Evolutionary conservation across 1,139 yeast genomes (phyloP).

Genomic region (Yamadazyma trypodendri): DNA sequence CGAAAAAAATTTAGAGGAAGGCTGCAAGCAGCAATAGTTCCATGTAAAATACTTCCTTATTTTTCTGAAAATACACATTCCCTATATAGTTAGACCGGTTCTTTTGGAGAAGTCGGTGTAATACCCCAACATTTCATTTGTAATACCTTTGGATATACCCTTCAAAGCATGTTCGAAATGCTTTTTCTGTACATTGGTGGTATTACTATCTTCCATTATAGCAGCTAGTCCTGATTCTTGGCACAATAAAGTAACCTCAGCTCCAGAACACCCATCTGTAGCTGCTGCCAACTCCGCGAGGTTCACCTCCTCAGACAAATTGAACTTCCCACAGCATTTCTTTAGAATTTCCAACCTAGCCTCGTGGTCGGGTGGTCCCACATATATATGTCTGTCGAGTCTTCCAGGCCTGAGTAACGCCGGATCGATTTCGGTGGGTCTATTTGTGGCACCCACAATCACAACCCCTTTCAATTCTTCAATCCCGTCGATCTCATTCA

Average conservation of each 20-base stretch:
- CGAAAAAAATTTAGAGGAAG: conserved; percentile 44
- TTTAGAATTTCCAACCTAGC: conserved; percentile 76
- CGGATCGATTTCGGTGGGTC: conserved; percentile 90
- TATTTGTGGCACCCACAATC: conserved; percentile 90
- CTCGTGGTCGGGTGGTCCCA: conserved; percentile 80
- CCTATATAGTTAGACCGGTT: conserved; percentile 33
- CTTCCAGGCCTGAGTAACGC: conserved; percentile 94
- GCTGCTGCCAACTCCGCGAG: conserved; percentile 49
- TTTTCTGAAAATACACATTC: conserved; percentile 3
- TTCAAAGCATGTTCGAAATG: conserved; percentile 74
- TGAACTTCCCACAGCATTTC: conserved; percentile 60
- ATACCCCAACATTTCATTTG: conserved; percentile 77
- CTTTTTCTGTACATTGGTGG: conserved; percentile 49
- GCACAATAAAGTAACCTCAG: conserved; percentile 86
- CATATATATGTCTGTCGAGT: conserved; percentile 87
- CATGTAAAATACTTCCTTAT: not conserved
- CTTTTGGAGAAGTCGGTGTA: conserved; percentile 63
- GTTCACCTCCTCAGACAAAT: conserved; percentile 44
- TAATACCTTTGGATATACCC: conserved; percentile 74
- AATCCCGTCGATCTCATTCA: conserved; percentile 95
- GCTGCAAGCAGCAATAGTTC: conserved; percentile 29
- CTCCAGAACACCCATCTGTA: conserved; percentile 96
- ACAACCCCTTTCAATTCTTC: conserved; percentile 92
- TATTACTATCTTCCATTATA: conserved; percentile 69
- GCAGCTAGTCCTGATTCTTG: conserved; percentile 96